These are phyloP conservation scores for Diaporthe sp. DNA, from an alignment of 2,329 filamentous ascomycete genomes.

Conservation along the genomic window DNA sequence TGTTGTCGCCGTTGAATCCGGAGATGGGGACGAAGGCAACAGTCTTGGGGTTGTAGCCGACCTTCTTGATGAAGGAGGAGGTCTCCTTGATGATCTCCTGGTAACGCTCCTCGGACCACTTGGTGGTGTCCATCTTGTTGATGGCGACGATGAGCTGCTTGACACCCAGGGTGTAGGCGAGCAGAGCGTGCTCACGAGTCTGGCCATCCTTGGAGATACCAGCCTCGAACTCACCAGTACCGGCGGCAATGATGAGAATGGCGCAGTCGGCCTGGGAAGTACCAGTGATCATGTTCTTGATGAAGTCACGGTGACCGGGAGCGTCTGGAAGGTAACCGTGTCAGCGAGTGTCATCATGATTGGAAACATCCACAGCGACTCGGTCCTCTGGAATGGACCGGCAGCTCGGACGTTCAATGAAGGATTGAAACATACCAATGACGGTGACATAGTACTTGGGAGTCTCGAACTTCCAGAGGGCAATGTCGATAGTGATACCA, in stretches of 20 bases:
- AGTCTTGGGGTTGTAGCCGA: slow-evolving; percentile 99
- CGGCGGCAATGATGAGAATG: slow-evolving; percentile 99
- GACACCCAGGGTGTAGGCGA: slow-evolving; percentile 99
- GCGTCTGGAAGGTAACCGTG: slow-evolving; percentile 72
- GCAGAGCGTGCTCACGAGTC: slow-evolving; percentile 99
- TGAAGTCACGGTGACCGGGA: slow-evolving; percentile 99
- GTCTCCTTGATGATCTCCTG: slow-evolving; percentile 99
- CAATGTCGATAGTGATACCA: slow-evolving; percentile 99
- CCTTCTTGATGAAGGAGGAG: slow-evolving; percentile 99
- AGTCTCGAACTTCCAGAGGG: slow-evolving; percentile 99
- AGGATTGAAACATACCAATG: slow-evolving; percentile 77
- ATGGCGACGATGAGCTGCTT: slow-evolving; percentile 99
- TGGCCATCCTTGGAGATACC: slow-evolving; percentile 99
- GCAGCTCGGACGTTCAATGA: not conserved
- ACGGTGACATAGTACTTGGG: slow-evolving; percentile 98
- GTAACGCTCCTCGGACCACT: slow-evolving; percentile 97
- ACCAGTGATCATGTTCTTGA: slow-evolving; percentile 99
- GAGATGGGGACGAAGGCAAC: slow-evolving; percentile 99
- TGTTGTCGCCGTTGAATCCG: slow-evolving; percentile 99
- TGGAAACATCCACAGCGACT: not conserved
- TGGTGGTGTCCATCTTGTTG: slow-evolving; percentile 99
- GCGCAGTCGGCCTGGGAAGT: slow-evolving; percentile 99
- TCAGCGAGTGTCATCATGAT: slow-evolving; percentile 44
- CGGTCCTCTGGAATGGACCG: not conserved
- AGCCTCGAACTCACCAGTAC: slow-evolving; percentile 99